Conservation (phyloP, 805 yeast species). For the Starmerella davenportii region DNA sequence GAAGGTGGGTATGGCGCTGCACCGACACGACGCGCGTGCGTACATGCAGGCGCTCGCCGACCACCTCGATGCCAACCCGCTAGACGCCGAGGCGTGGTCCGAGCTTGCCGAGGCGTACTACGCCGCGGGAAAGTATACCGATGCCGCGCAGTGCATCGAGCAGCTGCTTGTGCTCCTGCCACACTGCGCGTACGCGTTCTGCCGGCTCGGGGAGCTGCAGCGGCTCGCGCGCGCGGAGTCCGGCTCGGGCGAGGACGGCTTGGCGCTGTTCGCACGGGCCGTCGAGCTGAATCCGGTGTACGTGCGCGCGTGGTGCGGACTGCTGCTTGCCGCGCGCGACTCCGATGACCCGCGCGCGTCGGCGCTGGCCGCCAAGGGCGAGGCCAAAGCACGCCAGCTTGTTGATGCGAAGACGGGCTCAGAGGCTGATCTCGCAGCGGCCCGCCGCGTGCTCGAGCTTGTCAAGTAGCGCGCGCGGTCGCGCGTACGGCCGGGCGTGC, state of each 20-base stretch:
- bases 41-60: slow-evolving; percentile 39
- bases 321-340: slow-evolving; percentile 23
- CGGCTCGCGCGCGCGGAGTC: slow-evolving; percentile 12
- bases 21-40: slow-evolving; percentile 20
- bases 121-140: slow-evolving; percentile 41
- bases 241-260: slow-evolving; percentile 11
- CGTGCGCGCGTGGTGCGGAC: slow-evolving; percentile 58
- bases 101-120: slow-evolving; percentile 55
- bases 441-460: slow-evolving; percentile 22
- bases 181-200: slow-evolving; percentile 46
- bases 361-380: slow-evolving; percentile 26
- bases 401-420: slow-evolving; percentile 20
- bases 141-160: slow-evolving; percentile 47
- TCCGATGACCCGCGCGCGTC: slow-evolving; percentile 2
- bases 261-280: slow-evolving; percentile 42
- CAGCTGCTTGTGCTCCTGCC: slow-evolving; percentile 58
- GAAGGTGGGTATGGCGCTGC: slow-evolving; percentile 22
- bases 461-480: no score
- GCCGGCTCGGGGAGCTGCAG: slow-evolving; percentile 40
- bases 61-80: slow-evolving; percentile 45
- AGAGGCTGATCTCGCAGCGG: slow-evolving; percentile 26
- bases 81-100: slow-evolving; percentile 62
- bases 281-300: slow-evolving; percentile 61
- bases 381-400: slow-evolving; percentile 24
- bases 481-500: no score